Evolutionary conservation across 73 alveolate genomes (phyloP).

Genomic region (Paramecium caudatum): DNA sequence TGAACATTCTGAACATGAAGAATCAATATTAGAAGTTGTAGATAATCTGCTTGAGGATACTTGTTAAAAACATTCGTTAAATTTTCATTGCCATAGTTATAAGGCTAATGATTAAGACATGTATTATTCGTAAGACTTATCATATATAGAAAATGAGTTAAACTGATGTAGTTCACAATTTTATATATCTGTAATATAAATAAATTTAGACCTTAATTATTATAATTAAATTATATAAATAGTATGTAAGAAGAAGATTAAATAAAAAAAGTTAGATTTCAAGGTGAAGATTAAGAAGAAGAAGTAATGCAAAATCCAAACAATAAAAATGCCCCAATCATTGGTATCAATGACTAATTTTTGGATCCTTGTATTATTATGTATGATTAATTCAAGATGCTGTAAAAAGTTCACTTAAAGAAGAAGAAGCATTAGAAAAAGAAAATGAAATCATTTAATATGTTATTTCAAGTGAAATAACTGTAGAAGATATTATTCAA

Average conservation of each 20-base stretch:
- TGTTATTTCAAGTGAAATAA: background rate
- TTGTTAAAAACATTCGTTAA: slow-evolving; percentile 12
- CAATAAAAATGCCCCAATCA: slow-evolving; percentile 21
- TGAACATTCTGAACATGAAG: background rate
- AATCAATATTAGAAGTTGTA: slow-evolving; percentile 26
- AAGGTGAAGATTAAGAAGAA: slow-evolving; percentile 5
- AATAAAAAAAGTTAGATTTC: slow-evolving; percentile 24
- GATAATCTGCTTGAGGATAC: slow-evolving; percentile 32
- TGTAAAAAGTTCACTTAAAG: slow-evolving; percentile 14
- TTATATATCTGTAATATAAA: background rate
- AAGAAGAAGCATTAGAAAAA: slow-evolving; percentile 43
- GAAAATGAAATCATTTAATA: background rate
- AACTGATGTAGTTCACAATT: too few species aligned
- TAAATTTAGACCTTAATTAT: background rate
- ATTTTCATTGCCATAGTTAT: slow-evolving; percentile 37
- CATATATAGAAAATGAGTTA: too few species aligned
- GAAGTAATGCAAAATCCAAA: background rate
- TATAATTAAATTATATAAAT: too few species aligned
- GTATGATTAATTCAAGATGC: slow-evolving; percentile 10
- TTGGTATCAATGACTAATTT: slow-evolving; percentile 53
- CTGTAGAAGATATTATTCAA: background rate
- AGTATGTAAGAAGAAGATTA: background rate
- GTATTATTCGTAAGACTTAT: too few species aligned
- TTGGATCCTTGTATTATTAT: slow-evolving; percentile 34
- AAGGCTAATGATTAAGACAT: background rate